Conservation (phyloP, 208 protist species). For the Blastocrithidia nonstop region DNA sequence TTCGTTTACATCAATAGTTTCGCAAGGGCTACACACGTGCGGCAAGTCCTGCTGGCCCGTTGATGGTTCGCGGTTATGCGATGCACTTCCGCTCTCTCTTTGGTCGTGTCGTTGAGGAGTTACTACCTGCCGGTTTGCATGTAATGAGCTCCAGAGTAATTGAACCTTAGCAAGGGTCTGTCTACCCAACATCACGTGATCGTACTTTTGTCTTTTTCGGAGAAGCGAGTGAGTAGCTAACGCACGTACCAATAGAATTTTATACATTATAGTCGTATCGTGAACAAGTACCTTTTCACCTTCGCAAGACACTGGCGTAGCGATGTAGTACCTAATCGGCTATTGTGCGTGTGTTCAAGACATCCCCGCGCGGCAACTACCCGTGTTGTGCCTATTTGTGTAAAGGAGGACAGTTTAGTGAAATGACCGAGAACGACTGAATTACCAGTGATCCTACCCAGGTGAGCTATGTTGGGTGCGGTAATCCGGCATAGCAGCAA, state of each 20-base stretch:
- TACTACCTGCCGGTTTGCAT: constrained; percentile 69
- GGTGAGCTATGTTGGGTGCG: constrained; percentile 39
- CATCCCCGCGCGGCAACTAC: constrained; percentile 44
- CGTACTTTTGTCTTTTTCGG: constrained; percentile 85
- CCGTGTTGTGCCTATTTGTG: constrained; percentile 73
- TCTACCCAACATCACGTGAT: constrained; percentile 18
- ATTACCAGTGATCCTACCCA: constrained; percentile 54
- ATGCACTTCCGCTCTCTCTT: constrained; percentile 83
- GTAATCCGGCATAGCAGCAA: constrained; percentile 60
- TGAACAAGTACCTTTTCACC: constrained; percentile 71
- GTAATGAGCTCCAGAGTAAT: constrained; percentile 78
- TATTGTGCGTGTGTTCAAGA: constrained; percentile 66
- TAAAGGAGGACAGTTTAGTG: constrained; percentile 78
- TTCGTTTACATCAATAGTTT: constrained; percentile 80
- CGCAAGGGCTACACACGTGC: constrained; percentile 45
- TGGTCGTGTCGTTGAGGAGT: constrained; percentile 76
- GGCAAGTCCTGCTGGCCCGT: constrained; percentile 17
- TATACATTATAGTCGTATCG: constrained; percentile 86
- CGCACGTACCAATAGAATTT: constrained; percentile 84
- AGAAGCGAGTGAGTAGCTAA: constrained; percentile 55
- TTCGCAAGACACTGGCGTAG: constrained; percentile 69
- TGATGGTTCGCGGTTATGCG: constrained; percentile 77
- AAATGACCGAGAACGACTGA: constrained; percentile 81
- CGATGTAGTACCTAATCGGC: constrained; percentile 39
- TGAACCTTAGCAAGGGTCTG: constrained; percentile 53